phyloP scores from a whole-genome alignment of 2,329 filamentous ascomycete species.

The Neofusicoccum umdonicola region DNA sequence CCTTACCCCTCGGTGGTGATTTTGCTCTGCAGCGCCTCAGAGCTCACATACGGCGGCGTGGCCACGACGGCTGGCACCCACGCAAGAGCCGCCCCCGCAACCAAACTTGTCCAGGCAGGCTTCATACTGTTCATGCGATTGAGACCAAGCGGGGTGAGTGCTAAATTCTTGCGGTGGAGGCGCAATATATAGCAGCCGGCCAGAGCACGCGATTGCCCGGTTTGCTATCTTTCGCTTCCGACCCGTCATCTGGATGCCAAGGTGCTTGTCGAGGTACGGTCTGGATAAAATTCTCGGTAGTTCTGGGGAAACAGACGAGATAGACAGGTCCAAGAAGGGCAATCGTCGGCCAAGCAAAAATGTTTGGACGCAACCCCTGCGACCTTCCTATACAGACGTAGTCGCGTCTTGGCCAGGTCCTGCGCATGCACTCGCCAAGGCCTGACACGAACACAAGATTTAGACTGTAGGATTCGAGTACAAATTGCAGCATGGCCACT shows the following conservation, averaged over 20 bases:
- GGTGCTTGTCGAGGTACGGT: not conserved
- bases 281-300: not conserved
- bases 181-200: not conserved
- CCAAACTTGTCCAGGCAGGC: not conserved
- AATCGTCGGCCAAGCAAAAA: not conserved
- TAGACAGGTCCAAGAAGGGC: not conserved
- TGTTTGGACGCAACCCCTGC: not conserved
- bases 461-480: too few species aligned
- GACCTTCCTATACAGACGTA: not conserved
- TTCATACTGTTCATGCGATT: not conserved
- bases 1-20: conserved; percentile 40
- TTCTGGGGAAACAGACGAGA: not conserved
- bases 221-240: not conserved
- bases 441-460: not conserved
- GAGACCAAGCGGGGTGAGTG: not conserved
- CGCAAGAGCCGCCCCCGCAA: not conserved
- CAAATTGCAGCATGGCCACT: too few species aligned
- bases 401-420: not conserved
- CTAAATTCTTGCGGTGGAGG: not conserved
- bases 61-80: not conserved
- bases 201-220: not conserved
- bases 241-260: not conserved
- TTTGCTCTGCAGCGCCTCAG: conserved; percentile 40
- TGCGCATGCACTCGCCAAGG: not conserved
- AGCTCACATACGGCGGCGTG: conserved; percentile 30